Evolutionary conservation across 2,329 filamentous ascomycete genomes (phyloP).

Genomic region (Trichophyton verrucosum): DNA sequence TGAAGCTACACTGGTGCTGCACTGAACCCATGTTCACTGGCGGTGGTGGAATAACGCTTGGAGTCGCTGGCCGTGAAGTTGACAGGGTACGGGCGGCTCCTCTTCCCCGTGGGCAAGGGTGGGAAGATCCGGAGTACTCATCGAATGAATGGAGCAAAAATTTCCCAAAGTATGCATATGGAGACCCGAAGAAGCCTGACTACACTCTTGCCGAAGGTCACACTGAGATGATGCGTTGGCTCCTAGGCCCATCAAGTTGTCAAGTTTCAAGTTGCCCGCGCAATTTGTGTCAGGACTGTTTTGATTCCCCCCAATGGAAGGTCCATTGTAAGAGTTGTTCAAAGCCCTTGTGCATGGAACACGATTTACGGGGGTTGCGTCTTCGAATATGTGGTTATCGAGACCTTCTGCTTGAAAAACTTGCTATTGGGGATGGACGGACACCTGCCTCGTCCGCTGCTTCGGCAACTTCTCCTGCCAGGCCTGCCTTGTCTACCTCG

Average conservation of each 20-base stretch:
- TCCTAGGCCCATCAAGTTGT: slow-evolving; percentile 37
- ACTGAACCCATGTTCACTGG: slow-evolving; percentile 48
- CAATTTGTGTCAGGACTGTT: slow-evolving; percentile 46
- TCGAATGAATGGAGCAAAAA: slow-evolving; percentile 31
- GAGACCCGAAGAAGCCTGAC: slow-evolving; percentile 28
- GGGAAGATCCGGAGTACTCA: slow-evolving; percentile 43
- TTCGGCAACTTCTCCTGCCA: slow-evolving; percentile 16
- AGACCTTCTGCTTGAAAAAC: slow-evolving; percentile 41
- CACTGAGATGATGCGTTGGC: slow-evolving; percentile 34
- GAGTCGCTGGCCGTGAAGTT: slow-evolving; percentile 41
- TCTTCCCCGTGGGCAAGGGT: slow-evolving; percentile 42
- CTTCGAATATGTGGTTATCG: slow-evolving; percentile 46
- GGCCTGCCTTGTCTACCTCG: neutral
- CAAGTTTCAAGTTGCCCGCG: slow-evolving; percentile 40
- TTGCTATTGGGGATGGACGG: slow-evolving; percentile 23
- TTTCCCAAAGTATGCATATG: slow-evolving; percentile 30
- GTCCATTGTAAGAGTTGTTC: slow-evolving; percentile 47
- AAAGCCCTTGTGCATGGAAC: slow-evolving; percentile 46
- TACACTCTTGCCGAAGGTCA: slow-evolving; percentile 30
- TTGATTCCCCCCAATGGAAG: slow-evolving; percentile 47
- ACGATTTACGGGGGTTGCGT: slow-evolving; percentile 45
- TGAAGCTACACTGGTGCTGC: slow-evolving; percentile 50
- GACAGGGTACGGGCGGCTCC: slow-evolving; percentile 46
- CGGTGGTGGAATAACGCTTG: slow-evolving; percentile 46
- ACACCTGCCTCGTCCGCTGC: slow-evolving; percentile 3